Percentiles rank a stretch among this genome's conserved stretches.
Evolutionary conservation across 106 monocot species (phyloP).

Genomic region (Dendrobium officinale): DNA sequence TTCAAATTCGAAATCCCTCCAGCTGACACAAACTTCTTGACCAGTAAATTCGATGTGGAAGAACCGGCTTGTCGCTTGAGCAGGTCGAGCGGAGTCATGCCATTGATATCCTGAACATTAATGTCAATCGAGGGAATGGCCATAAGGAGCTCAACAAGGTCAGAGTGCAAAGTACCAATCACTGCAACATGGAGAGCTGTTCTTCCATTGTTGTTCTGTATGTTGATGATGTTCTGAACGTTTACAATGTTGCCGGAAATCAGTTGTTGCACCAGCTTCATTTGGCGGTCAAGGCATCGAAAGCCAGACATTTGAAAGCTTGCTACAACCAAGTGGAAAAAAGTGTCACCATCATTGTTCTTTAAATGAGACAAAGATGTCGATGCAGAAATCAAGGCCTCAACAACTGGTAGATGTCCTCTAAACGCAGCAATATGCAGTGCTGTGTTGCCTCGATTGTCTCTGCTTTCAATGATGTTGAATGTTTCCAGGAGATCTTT

Average conservation of each 20-base stretch:
- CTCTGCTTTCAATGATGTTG: slow-evolving; percentile 44
- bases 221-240: slow-evolving; percentile 49
- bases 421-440: slow-evolving; percentile 75
- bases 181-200: slow-evolving; percentile 74
- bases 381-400: slow-evolving; percentile 41
- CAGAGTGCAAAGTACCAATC: slow-evolving; percentile 47
- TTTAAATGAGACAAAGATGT: slow-evolving; percentile 28
- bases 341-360: slow-evolving; percentile 70
- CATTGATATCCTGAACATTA: slow-evolving; percentile 56
- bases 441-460: slow-evolving; percentile 78
- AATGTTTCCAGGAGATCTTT: slow-evolving; percentile 44
- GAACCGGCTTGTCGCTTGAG: slow-evolving; percentile 39
- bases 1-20: slow-evolving; percentile 57
- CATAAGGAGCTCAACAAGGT: slow-evolving; percentile 69
- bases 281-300: slow-evolving; percentile 62
- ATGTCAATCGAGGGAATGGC: slow-evolving; percentile 44
- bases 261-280: slow-evolving; percentile 67
- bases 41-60: slow-evolving; percentile 56
- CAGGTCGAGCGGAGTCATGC: slow-evolving; percentile 75
- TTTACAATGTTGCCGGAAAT: slow-evolving; percentile 28
- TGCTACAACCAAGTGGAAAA: slow-evolving; percentile 73
- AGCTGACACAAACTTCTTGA: slow-evolving; percentile 59
- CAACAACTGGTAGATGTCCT: slow-evolving; percentile 47
- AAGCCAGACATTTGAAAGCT: slow-evolving; percentile 77
- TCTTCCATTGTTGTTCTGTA: slow-evolving; percentile 59